Evolutionary conservation across 495 filamentous ascomycete species (phyloP).

Genomic region (Penicillium bialowiezense): DNA sequence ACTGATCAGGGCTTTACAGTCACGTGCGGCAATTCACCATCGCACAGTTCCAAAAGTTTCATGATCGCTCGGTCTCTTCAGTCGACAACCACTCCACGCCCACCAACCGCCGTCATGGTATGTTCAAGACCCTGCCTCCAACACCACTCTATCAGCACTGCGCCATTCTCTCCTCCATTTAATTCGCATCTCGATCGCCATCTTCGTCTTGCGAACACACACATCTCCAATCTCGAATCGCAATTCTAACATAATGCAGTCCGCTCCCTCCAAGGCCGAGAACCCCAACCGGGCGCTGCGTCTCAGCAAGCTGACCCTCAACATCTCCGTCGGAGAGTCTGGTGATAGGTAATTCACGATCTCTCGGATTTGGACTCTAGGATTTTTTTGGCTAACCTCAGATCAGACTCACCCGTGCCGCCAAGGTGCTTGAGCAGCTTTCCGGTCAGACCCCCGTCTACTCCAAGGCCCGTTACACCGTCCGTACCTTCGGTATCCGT

Average conservation of each 20-base stretch:
- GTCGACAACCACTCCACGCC: constrained; percentile 47
- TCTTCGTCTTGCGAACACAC: not conserved
- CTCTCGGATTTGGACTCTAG: not conserved
- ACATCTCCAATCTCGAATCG: constrained; percentile 4
- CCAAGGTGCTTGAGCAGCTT: constrained; percentile 99
- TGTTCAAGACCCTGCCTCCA: constrained; percentile 17
- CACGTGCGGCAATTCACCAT: not conserved
- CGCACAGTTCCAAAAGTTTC: not conserved
- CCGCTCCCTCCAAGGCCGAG: constrained; percentile 72
- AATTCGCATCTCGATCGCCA: not conserved
- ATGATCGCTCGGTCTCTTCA: constrained; percentile 28
- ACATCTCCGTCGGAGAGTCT: constrained; percentile 99
- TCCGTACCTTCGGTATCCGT: constrained; percentile 99
- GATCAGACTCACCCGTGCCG: constrained; percentile 86
- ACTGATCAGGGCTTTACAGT: not conserved
- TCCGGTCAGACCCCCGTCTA: constrained; percentile 99
- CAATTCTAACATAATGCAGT: constrained; percentile 38
- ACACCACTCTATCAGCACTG: not conserved
- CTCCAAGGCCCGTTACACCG: constrained; percentile 99
- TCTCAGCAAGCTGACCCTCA: constrained; percentile 99
- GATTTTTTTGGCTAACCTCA: not conserved
- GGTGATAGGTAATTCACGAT: constrained; percentile 63
- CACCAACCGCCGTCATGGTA: constrained; percentile 50
- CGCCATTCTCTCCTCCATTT: not conserved
- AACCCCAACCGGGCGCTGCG: constrained; percentile 99